Evolutionary conservation across 2,329 filamentous ascomycete genomes (phyloP).

Genomic region (Curvularia lunata): DNA sequence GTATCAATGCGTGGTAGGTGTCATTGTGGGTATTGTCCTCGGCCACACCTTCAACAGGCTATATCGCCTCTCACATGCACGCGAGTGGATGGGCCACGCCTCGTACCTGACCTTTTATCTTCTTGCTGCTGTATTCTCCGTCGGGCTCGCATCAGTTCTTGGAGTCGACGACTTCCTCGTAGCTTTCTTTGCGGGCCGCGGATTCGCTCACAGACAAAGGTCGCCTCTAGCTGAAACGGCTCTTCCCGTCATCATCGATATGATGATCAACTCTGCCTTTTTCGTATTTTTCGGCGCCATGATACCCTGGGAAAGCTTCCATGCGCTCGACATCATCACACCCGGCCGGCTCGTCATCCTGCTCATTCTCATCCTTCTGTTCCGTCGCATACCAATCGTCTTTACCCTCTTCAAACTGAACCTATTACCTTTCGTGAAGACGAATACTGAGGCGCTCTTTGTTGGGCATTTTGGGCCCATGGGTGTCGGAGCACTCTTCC

Average conservation of each 20-base stretch:
- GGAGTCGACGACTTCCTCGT: conserved; percentile 64
- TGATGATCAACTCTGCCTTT: conserved; percentile 62
- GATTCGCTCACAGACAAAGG: conserved; percentile 62
- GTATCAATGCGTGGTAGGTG: conserved; percentile 61
- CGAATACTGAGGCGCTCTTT: conserved; percentile 61
- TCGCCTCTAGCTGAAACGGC: conserved; percentile 55
- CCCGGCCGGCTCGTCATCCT: conserved; percentile 54
- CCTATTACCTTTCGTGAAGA: conserved; percentile 56
- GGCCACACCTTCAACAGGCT: conserved; percentile 57
- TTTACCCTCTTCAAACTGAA: conserved; percentile 54
- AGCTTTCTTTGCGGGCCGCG: conserved; percentile 62
- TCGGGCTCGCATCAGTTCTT: conserved; percentile 59
- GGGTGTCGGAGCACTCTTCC: conserved; percentile 63
- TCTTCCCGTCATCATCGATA: conserved; percentile 59
- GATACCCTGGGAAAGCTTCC: conserved; percentile 59
- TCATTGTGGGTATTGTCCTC: conserved; percentile 55
- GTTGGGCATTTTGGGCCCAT: conserved; percentile 65
- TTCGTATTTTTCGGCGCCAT: conserved; percentile 64
- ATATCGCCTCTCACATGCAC: conserved; percentile 55
- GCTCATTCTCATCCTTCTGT: conserved; percentile 57
- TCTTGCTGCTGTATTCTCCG: conserved; percentile 59
- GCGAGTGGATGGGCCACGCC: conserved; percentile 56
- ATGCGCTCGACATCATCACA: conserved; percentile 45
- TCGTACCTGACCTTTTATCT: conserved; percentile 64
- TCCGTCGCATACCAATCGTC: conserved; percentile 61